A percentile compares a stretch with the other conserved stretches of the same genome.
Evolutionary conservation across 73 alveolate species (phyloP).

Genomic region (Paramecium primaurelia): DNA sequence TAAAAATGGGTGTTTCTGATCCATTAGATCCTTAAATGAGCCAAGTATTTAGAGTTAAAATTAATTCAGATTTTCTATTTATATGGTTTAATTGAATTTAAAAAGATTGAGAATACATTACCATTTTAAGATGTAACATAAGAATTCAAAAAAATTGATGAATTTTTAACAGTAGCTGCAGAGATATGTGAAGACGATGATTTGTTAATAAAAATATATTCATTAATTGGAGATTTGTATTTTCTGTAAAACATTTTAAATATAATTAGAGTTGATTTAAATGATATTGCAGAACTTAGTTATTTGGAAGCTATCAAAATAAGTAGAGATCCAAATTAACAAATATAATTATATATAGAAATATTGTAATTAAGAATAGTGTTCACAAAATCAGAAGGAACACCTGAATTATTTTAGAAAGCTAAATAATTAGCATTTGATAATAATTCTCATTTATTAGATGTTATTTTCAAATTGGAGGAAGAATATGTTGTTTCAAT

Average conservation of each 20-base stretch:
- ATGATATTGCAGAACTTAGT: background rate
- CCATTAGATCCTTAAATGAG: conserved; percentile 2
- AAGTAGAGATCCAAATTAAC: background rate
- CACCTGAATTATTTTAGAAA: background rate
- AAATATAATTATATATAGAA: background rate
- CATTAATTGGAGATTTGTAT: background rate
- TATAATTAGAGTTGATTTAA: background rate
- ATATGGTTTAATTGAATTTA: background rate
- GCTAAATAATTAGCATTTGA: conserved; percentile 4
- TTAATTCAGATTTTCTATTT: background rate
- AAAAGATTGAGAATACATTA: background rate
- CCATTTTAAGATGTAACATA: background rate
- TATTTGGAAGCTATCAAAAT: background rate
- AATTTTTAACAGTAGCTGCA: background rate
- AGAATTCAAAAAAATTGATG: background rate
- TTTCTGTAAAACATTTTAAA: background rate
- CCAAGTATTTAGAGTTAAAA: background rate
- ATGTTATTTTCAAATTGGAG: background rate
- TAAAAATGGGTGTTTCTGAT: background rate
- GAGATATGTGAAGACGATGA: background rate
- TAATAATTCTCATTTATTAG: background rate
- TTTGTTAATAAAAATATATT: background rate
- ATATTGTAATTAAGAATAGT: background rate
- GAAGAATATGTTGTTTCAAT: background rate
- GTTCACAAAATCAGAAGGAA: background rate